Base-by-base conservation (phyloP, 2,329 filamentous ascomycete species). In the Thelonectria rubi region DNA sequence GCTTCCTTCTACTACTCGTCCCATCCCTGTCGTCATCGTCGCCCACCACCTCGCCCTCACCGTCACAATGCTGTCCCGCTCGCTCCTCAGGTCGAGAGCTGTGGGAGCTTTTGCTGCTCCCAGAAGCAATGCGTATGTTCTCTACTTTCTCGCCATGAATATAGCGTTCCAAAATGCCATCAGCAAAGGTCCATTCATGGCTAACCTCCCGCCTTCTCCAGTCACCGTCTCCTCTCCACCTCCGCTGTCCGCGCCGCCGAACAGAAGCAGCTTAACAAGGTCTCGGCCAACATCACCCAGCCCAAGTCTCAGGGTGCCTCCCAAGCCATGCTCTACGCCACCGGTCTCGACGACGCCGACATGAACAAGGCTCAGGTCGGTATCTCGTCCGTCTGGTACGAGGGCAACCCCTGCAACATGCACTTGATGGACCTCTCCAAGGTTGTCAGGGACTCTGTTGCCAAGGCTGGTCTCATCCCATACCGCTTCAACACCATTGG, bases 401-500 rank as follows among this genome's bases (percentile, higher is more conserved):
- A 93, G 71, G 95, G 95, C 60, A 99, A 99, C 81, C 95, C 95
- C 24, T 99, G 95, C 84, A 99, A 99, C 82, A 99, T 97, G 94
- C 95, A 99, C 79, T 83, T 99, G 65, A 85, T 99, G 79, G 92
- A 96, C 74, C 87, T 99, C 63, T 97, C 92, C 75, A 84, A 90
- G 77, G 82, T 90, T 66, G 91, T 97, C 67, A 82, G 80, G 73
- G 78, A 86, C 69, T 87, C 84, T 14, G 84, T 88, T 42, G 79
- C 79, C 58, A 79, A 90, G 72, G 91, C 93, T 30, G 92, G 93
- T 20, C 84, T 99, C 64, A 85, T 97, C 63, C 93, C 93, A 65
- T 97, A 96, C 84, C 94, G 97, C 78, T 99, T 99, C 87, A 99
- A 99, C 84, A 99, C 96, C 63, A 92, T 99, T 74, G 95, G 95